A percentile compares a stretch with the other conserved stretches of the same genome.
phyloP scores from a whole-genome alignment of 441 rosid genomes.

The Gossypium davidsonii region DNA sequence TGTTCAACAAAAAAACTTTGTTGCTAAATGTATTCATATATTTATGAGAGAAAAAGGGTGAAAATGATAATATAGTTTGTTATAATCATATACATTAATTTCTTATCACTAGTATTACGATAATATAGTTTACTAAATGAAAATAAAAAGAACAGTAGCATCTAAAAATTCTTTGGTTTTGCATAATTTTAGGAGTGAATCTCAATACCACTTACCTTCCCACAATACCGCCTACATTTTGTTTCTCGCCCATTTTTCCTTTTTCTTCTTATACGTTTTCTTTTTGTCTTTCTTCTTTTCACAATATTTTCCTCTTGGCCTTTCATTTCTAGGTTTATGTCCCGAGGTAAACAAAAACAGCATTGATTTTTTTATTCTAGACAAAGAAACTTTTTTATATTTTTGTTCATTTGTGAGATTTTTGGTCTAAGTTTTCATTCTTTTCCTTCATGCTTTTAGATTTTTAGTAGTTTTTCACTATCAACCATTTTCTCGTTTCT shows the following conservation, averaged over 20 bases:
- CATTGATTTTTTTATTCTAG: conserved; percentile 16
- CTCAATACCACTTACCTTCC: neutral
- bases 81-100: too few species aligned
- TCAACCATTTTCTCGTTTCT: neutral
- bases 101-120: too few species aligned
- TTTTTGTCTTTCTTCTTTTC: neutral
- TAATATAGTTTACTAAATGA: neutral
- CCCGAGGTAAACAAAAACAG: neutral
- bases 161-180: conserved; percentile 15
- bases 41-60: too few species aligned
- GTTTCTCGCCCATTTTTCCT: neutral
- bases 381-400: neutral
- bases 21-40: too few species aligned
- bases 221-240: conserved; percentile 1
- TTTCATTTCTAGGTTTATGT: neutral
- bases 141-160: neutral
- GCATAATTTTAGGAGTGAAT: conserved; percentile 14
- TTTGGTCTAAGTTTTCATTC: conserved; percentile 19
- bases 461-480: too few species aligned
- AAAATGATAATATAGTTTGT: too few species aligned
- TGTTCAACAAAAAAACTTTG: too few species aligned
- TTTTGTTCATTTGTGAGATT: conserved; percentile 20
- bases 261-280: neutral
- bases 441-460: neutral
- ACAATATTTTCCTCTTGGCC: neutral